Evolutionary conservation across 2,329 filamentous ascomycete genomes (phyloP).

Genomic region (Colletotrichum eleusines): DNA sequence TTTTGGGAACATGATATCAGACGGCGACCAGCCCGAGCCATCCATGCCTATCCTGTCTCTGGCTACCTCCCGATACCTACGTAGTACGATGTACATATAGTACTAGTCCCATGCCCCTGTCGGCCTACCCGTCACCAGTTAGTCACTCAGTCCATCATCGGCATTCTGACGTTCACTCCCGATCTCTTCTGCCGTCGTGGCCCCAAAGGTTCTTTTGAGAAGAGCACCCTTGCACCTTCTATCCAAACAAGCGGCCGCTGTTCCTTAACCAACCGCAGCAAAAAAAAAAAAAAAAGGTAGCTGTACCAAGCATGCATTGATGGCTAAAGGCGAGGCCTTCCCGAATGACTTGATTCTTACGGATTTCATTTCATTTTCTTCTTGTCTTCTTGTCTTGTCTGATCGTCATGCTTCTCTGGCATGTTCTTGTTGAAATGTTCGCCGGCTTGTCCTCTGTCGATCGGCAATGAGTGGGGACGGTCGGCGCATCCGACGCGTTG

Average conservation of each 20-base stretch:
- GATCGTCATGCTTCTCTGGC: background rate
- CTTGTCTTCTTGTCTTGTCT: background rate
- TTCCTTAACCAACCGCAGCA: background rate
- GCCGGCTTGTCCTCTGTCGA: background rate
- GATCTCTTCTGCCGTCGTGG: background rate
- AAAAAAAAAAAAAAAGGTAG: too few relatives aligned
- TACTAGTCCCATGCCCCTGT: too few relatives aligned
- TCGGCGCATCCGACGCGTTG: background rate
- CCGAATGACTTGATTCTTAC: background rate
- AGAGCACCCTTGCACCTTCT: background rate
- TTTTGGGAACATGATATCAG: constrained; percentile 29
- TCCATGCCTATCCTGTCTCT: constrained; percentile 6
- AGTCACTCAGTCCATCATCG: too few relatives aligned
- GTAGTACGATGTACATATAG: too few relatives aligned
- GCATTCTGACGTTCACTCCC: too few relatives aligned
- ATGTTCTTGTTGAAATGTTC: background rate
- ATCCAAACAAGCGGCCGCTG: background rate
- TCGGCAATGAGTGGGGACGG: background rate
- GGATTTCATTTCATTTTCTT: background rate
- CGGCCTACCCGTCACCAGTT: too few relatives aligned
- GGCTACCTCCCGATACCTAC: too few relatives aligned
- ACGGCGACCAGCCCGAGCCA: constrained; percentile 25
- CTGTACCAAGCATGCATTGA: background rate
- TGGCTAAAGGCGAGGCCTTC: background rate
- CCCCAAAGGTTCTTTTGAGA: background rate